phyloP scores from a whole-genome alignment of 257 asterid species.

The Jacaranda copaia region DNA sequence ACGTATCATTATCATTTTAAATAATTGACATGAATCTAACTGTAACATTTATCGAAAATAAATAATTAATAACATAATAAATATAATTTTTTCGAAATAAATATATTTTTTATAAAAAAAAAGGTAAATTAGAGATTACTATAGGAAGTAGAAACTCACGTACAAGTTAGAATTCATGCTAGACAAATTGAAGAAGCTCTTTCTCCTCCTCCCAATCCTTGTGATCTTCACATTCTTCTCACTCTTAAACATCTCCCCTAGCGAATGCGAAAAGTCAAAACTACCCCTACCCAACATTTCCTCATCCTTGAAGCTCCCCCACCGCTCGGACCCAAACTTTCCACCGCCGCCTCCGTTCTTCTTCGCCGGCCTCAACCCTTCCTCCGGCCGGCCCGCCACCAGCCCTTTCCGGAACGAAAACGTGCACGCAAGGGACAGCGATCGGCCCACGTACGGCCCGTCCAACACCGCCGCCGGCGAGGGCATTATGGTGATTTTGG shows the following conservation, averaged over 20 bases:
- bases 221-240: conserved; percentile 46
- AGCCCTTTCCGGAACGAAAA: conserved; percentile 55
- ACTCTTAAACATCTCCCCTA: conserved; percentile 37
- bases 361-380: conserved; percentile 32
- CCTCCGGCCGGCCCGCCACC: conserved; percentile 28
- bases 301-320: conserved; percentile 59
- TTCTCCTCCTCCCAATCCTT: conserved; percentile 51
- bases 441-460: conserved; percentile 60
- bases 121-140: not conserved
- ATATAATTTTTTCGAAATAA: not conserved
- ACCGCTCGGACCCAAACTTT: conserved; percentile 48
- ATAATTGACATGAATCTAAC: too few relatives aligned
- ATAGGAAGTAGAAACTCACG: conserved; percentile 42
- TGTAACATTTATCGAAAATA: not conserved
- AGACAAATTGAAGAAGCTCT: conserved; percentile 58
- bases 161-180: conserved; percentile 50
- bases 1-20: too few relatives aligned
- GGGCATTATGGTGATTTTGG: conserved; percentile 41
- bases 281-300: conserved; percentile 33
- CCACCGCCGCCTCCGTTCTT: conserved; percentile 4
- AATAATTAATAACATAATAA: not conserved
- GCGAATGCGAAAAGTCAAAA: conserved; percentile 40
- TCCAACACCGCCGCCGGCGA: conserved; percentile 69
- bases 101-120: not conserved
- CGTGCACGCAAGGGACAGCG: conserved; percentile 47